A percentile compares a stretch with the other conserved stretches of the same genome.
Evolutionary conservation across 176 grass and related monocot genomes (phyloP).

Genomic region (Dactylis glomerata): DNA sequence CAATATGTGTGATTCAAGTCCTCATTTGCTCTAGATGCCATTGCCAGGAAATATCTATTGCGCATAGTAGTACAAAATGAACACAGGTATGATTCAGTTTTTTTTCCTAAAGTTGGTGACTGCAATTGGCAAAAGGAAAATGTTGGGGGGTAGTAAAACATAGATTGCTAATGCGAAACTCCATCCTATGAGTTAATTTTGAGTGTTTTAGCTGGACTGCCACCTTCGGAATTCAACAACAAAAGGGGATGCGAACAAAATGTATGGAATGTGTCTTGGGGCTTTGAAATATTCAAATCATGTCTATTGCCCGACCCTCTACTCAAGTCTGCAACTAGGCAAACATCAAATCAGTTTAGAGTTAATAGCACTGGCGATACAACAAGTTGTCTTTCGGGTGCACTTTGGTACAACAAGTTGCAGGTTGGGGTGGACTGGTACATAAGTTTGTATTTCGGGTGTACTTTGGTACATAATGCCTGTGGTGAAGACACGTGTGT

Average conservation of each 20-base stretch:
- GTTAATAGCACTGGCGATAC: too few relatives aligned
- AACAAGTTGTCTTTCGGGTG: too few relatives aligned
- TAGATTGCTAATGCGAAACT: background rate
- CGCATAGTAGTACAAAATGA: background rate
- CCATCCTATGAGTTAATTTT: background rate
- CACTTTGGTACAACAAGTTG: too few relatives aligned
- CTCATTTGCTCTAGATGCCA: background rate
- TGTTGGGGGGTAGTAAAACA: too few relatives aligned
- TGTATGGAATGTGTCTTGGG: background rate
- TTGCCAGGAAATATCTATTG: background rate
- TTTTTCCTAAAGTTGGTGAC: background rate
- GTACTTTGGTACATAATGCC: too few relatives aligned
- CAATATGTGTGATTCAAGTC: background rate
- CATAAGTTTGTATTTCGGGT: too few relatives aligned
- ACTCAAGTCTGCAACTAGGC: too few relatives aligned
- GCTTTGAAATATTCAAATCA: background rate
- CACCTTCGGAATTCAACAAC: background rate
- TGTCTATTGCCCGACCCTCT: background rate
- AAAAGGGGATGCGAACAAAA: background rate
- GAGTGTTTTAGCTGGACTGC: background rate
- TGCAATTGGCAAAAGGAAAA: too few relatives aligned
- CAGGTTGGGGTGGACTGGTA: too few relatives aligned
- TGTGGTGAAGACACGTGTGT: too few relatives aligned
- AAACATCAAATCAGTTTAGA: background rate
- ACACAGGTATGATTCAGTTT: background rate